phyloP scores from a whole-genome alignment of 2,329 filamentous ascomycete species.

The Scortechinia acanthostroma region DNA sequence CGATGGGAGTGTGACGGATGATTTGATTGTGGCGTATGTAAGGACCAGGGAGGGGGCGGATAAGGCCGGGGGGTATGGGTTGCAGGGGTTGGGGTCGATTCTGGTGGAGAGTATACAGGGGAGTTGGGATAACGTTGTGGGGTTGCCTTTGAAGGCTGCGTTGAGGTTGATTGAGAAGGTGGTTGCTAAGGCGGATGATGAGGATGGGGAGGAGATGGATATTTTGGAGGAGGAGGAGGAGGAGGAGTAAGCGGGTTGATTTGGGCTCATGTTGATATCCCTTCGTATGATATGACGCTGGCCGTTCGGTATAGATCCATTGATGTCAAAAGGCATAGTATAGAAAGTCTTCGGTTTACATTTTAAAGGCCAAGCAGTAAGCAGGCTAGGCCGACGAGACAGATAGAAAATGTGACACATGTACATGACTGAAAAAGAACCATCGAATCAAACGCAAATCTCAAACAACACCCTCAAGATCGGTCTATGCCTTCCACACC shows the following conservation, averaged over 20 bases:
- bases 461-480: not conserved
- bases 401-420: too few species aligned
- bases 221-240: constrained; percentile 4
- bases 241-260: not conserved
- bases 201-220: constrained; percentile 24
- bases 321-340: too few species aligned
- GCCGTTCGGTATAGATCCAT: too few species aligned
- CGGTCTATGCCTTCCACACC: constrained; percentile 72
- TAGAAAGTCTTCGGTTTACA: too few species aligned
- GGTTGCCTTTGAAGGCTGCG: constrained; percentile 52
- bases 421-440: not conserved
- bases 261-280: too few species aligned
- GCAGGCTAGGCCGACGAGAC: too few species aligned
- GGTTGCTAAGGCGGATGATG: constrained; percentile 20
- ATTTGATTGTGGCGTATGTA: constrained; percentile 50
- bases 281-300: too few species aligned
- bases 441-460: not conserved
- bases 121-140: constrained; percentile 63
- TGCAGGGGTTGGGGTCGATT: constrained; percentile 57
- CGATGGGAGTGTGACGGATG: constrained; percentile 51
- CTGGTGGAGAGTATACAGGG: constrained; percentile 60
- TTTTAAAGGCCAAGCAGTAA: too few species aligned
- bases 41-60: constrained; percentile 58
- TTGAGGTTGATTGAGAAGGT: constrained; percentile 57
- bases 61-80: constrained; percentile 64